Percentiles rank a stretch among this genome's conserved stretches.
phyloP scores from a whole-genome alignment of 139 green algal genomes.

The Ettlia oleoabundans region DNA sequence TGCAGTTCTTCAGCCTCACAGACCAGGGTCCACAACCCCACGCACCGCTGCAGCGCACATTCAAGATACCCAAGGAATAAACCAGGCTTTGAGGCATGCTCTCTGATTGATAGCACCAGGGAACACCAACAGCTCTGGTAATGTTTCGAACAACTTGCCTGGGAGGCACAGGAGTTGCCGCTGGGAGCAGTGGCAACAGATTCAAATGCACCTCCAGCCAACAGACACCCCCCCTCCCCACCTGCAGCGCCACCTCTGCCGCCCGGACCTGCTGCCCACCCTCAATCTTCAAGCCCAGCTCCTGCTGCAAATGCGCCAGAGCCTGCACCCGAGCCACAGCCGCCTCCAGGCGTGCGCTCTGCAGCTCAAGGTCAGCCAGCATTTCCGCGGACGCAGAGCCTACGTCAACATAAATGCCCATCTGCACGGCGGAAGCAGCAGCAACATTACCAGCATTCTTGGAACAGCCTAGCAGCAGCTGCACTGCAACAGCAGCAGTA shows the following conservation, averaged over 20 bases:
- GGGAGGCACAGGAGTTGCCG: too few relatives aligned
- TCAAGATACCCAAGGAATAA: background rate
- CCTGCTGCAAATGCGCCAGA: background rate
- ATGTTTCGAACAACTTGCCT: background rate
- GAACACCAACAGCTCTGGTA: too few relatives aligned
- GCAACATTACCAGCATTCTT: background rate
- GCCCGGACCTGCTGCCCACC: background rate
- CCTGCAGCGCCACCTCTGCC: slow-evolving; percentile 1
- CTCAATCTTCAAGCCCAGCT: background rate
- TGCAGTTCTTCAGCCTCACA: background rate
- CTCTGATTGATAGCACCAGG: too few relatives aligned
- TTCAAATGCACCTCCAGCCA: background rate
- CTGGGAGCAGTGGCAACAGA: too few relatives aligned
- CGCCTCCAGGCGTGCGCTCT: background rate
- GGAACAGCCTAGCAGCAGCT: background rate
- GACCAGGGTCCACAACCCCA: background rate
- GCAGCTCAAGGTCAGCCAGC: slow-evolving; percentile 18
- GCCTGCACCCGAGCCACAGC: background rate
- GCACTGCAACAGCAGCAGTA: background rate
- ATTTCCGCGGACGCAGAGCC: background rate
- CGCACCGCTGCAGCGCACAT: background rate
- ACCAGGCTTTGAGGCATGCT: too few relatives aligned
- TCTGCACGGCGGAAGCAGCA: background rate
- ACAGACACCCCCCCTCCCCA: background rate
- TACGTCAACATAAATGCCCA: background rate